Evolutionary conservation across 768 basidiomycete genomes (phyloP).

Genomic region (Podaxis sp.): DNA sequence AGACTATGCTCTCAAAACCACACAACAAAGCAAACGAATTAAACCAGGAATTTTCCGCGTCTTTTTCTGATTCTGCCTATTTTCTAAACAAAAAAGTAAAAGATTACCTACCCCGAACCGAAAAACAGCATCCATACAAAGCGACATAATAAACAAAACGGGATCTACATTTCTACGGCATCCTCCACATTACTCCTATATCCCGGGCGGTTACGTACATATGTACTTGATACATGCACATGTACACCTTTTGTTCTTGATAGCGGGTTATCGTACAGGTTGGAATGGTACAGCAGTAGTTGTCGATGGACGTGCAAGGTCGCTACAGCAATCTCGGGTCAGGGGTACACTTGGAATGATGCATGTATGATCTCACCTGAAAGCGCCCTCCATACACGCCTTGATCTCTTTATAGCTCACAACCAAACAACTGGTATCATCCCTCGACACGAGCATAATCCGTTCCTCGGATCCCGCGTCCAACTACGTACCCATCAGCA

Average conservation of each 20-base stretch:
- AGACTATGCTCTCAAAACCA: background rate
- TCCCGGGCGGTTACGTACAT: background rate
- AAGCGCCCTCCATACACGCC: conserved; percentile 79
- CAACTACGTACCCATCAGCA: conserved; percentile 46
- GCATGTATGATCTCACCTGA: conserved; percentile 53
- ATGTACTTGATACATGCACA: background rate
- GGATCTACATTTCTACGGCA: too few relatives aligned
- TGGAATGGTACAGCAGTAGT: background rate
- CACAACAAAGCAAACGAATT: conserved; percentile 19
- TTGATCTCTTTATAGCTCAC: conserved; percentile 94
- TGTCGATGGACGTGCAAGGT: conserved; percentile 30
- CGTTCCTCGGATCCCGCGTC: conserved; percentile 93
- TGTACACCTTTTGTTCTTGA: background rate
- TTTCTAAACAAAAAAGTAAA: conserved; percentile 34
- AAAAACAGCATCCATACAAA: background rate
- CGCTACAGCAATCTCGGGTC: conserved; percentile 32
- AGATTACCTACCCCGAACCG: background rate
- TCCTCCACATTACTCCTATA: too few relatives aligned
- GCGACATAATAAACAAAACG: background rate
- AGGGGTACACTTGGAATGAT: background rate
- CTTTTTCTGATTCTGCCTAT: conserved; percentile 73
- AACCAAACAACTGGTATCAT: conserved; percentile 94
- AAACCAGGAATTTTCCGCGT: conserved; percentile 46
- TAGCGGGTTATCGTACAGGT: background rate
- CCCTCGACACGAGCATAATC: conserved; percentile 91